Conservation (phyloP, 202 grass and related monocot species). For the Setaria viridis region DNA sequence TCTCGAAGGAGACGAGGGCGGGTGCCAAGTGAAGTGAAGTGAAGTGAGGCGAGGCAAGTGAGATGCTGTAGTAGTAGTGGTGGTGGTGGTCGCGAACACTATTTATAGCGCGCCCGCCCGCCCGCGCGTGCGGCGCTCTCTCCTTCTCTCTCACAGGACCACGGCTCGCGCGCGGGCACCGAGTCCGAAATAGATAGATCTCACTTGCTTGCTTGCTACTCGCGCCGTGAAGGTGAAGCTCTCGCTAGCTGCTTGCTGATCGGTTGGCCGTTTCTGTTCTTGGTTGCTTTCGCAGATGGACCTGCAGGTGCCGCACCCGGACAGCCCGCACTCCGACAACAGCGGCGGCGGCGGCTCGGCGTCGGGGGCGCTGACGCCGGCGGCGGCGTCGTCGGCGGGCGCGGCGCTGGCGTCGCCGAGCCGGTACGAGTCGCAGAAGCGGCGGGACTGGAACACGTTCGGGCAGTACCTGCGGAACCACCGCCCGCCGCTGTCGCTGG, state of each 20-base stretch:
- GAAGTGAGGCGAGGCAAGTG: conserved; percentile 19
- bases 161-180: conserved; percentile 42
- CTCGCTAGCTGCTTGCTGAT: conserved; percentile 25
- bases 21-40: conserved; percentile 14
- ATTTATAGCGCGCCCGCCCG: conserved; percentile 42
- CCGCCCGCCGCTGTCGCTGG: conserved; percentile 78
- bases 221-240: background rate
- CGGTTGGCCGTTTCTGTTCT: conserved; percentile 2
- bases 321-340: conserved; percentile 74
- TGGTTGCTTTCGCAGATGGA: conserved; percentile 49
- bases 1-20: background rate
- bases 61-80: background rate
- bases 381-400: background rate
- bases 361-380: no score
- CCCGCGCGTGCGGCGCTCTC: background rate
- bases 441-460: conserved; percentile 97
- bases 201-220: conserved; percentile 6
- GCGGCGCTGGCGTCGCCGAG: conserved; percentile 55
- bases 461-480: conserved; percentile 96
- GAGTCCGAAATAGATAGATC: conserved; percentile 66
- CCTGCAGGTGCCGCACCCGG: conserved; percentile 57
- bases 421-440: conserved; percentile 96
- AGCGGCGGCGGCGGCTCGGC: conserved; percentile 6
- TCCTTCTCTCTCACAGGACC: conserved; percentile 57
- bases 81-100: conserved; percentile 23